Evolutionary conservation across 352 stramenopile genomes (phyloP).

Genomic region (Globisporangium apiculatum): DNA sequence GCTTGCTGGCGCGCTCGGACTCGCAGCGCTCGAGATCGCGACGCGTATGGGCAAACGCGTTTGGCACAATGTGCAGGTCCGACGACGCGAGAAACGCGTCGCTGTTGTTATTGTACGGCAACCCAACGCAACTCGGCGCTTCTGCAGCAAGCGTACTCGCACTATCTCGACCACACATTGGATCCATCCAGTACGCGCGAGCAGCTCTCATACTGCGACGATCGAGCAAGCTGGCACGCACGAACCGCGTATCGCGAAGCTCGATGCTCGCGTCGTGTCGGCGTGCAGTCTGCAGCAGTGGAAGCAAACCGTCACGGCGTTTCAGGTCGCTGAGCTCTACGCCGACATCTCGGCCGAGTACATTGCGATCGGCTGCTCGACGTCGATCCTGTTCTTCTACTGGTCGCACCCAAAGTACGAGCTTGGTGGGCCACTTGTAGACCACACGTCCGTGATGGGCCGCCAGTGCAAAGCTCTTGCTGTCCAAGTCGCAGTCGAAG

Average conservation of each 20-base stretch:
- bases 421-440: neutral
- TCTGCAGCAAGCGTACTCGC: neutral
- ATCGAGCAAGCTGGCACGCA: neutral
- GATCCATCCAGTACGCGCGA: no score
- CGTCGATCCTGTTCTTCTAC: slow-evolving; percentile 36
- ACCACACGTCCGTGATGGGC: neutral
- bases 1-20: slow-evolving; percentile 14
- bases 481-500: slow-evolving; percentile 7
- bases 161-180: neutral
- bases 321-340: slow-evolving; percentile 29
- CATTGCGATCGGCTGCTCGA: slow-evolving; percentile 35
- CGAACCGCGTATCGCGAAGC: neutral
- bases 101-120: no score
- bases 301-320: slow-evolving; percentile 15
- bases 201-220: neutral
- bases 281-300: slow-evolving; percentile 7
- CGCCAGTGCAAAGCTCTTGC: neutral
- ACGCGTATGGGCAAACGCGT: slow-evolving; percentile 15
- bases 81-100: neutral
- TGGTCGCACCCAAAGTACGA: slow-evolving; percentile 25
- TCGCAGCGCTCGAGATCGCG: slow-evolving; percentile 25
- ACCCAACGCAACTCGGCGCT: no score
- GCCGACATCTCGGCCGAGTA: slow-evolving; percentile 49
- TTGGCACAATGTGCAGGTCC: neutral
- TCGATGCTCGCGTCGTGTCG: neutral